Evolutionary conservation across 768 basidiomycete species (phyloP).

Genomic region (Leccinum obscurum): DNA sequence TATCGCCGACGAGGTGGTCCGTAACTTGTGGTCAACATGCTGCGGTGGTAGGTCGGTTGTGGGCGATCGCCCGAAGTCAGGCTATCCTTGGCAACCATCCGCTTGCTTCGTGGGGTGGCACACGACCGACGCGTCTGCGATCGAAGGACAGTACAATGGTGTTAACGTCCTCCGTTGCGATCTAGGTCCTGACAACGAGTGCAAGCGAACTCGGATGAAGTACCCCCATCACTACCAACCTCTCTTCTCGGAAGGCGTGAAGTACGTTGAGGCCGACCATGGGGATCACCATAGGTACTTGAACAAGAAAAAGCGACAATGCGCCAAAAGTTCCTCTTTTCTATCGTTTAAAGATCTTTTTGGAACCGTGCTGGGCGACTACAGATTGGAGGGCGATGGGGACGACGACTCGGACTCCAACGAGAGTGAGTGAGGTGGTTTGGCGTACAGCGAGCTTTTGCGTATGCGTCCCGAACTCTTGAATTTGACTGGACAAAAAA

Average conservation of each 20-base stretch:
- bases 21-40: background rate
- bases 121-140: background rate
- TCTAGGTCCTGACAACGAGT: background rate
- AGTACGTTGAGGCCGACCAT: background rate
- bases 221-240: background rate
- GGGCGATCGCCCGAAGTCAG: background rate
- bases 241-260: background rate
- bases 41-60: background rate
- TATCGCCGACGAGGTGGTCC: background rate
- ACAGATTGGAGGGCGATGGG: no score
- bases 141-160: slow-evolving; percentile 4
- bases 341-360: background rate
- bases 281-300: background rate
- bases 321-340: background rate
- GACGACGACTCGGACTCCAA: no score
- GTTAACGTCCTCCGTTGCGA: slow-evolving; percentile 6
- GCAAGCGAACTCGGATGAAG: background rate
- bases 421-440: background rate
- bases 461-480: background rate
- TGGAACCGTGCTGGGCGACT: background rate
- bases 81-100: background rate
- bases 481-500: background rate
- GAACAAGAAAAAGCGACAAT: background rate
- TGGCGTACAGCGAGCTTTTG: background rate
- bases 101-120: slow-evolving; percentile 6